phyloP scores from a whole-genome alignment of 1,284 basidiomycete species.

The Abortiporus biennis region DNA sequence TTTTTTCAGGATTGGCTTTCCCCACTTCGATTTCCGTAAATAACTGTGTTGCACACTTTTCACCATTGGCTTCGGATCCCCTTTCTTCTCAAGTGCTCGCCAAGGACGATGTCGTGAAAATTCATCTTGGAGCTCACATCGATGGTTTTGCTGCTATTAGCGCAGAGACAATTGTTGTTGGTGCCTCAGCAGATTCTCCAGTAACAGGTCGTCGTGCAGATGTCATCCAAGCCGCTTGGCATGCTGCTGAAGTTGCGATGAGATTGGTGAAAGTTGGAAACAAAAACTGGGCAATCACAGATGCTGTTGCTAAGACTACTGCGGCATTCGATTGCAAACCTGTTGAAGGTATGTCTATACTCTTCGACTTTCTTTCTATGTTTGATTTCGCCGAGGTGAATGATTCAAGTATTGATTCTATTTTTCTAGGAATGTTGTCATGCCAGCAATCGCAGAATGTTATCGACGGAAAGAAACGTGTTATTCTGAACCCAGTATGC shows the following conservation, averaged over 20 bases:
- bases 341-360: slow-evolving; percentile 72
- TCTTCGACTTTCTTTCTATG: background rate
- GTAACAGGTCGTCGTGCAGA: slow-evolving; percentile 86
- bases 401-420: slow-evolving; percentile 5
- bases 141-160: slow-evolving; percentile 88
- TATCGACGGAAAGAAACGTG: slow-evolving; percentile 95
- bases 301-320: slow-evolving; percentile 74
- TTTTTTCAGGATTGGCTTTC: slow-evolving; percentile 83
- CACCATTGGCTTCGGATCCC: slow-evolving; percentile 74
- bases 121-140: slow-evolving; percentile 95
- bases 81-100: slow-evolving; percentile 64
- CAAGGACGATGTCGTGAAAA: slow-evolving; percentile 91
- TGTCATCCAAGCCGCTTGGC: slow-evolving; percentile 89
- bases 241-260: slow-evolving; percentile 89
- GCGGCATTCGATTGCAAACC: slow-evolving; percentile 79
- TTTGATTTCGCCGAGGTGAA: background rate
- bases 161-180: slow-evolving; percentile 90
- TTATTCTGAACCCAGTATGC: slow-evolving; percentile 78
- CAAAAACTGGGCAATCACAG: slow-evolving; percentile 94
- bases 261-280: slow-evolving; percentile 83
- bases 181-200: slow-evolving; percentile 64
- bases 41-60: slow-evolving; percentile 81
- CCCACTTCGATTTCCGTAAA: slow-evolving; percentile 93
- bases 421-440: slow-evolving; percentile 73
- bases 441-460: slow-evolving; percentile 91